Percentiles rank a stretch among this genome's conserved stretches.
phyloP scores from a whole-genome alignment of 495 filamentous ascomycete genomes.

The Penicillium canescens region DNA sequence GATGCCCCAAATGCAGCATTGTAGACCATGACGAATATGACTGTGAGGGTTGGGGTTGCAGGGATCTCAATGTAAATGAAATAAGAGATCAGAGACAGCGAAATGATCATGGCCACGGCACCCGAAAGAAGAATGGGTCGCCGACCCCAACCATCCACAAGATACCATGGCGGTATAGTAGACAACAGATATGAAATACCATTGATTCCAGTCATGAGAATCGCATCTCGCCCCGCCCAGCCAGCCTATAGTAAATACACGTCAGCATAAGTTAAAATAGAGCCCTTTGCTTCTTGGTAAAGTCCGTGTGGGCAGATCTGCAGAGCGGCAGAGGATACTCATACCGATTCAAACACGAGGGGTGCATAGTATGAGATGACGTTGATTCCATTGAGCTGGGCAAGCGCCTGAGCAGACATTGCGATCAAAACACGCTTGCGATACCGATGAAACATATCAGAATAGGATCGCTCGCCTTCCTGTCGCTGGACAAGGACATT shows the following conservation, averaged over 20 bases:
- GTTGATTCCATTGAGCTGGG: slow-evolving; percentile 97
- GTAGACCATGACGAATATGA: slow-evolving; percentile 96
- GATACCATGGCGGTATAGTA: slow-evolving; percentile 95
- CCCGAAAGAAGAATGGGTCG: slow-evolving; percentile 89
- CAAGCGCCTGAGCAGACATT: slow-evolving; percentile 96
- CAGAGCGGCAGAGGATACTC: neutral
- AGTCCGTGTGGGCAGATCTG: neutral
- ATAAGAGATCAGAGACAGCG: slow-evolving; percentile 91
- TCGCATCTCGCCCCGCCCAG: slow-evolving; percentile 85
- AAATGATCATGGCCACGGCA: slow-evolving; percentile 85
- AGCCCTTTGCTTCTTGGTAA: neutral
- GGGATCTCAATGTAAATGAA: slow-evolving; percentile 85
- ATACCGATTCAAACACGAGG: slow-evolving; percentile 80
- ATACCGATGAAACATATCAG: slow-evolving; percentile 95
- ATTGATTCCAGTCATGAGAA: slow-evolving; percentile 98
- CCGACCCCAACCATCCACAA: slow-evolving; percentile 91
- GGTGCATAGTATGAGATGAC: slow-evolving; percentile 99
- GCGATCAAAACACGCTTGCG: slow-evolving; percentile 92
- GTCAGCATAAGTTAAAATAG: neutral
- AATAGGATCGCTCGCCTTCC: slow-evolving; percentile 89
- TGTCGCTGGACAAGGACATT: slow-evolving; percentile 88
- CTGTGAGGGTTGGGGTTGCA: slow-evolving; percentile 78
- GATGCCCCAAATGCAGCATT: slow-evolving; percentile 97
- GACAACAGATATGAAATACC: slow-evolving; percentile 86
- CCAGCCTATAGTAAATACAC: slow-evolving; percentile 53